Evolutionary conservation across 768 basidiomycete species (phyloP).

Genomic region (Rhodosporidiobolus odoratus): DNA sequence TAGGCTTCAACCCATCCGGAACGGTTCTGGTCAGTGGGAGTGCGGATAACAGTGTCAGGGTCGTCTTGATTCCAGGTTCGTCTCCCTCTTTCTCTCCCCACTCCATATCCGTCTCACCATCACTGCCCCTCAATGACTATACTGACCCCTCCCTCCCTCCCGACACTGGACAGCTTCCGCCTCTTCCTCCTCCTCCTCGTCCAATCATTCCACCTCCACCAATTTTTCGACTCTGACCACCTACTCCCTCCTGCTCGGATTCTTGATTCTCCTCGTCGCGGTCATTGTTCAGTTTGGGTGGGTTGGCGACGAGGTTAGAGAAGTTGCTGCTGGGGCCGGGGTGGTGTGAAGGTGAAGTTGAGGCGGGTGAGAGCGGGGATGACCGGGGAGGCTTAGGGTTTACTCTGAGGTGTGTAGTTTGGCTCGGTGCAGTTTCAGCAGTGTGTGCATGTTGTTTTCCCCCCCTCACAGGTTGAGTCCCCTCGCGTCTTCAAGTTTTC

Average conservation of each 20-base stretch:
- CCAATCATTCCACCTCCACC: too few relatives aligned
- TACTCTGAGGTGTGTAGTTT: too few relatives aligned
- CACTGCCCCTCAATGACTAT: background rate
- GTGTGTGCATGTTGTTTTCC: too few relatives aligned
- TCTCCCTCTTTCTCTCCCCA: background rate
- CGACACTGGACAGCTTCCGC: background rate
- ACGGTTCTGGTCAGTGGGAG: constrained; percentile 80
- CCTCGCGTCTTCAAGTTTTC: too few relatives aligned
- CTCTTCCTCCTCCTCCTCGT: background rate
- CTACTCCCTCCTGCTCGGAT: constrained; percentile 8
- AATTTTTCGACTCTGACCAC: constrained; percentile 5
- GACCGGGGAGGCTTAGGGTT: background rate
- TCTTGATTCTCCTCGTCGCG: constrained; percentile 12
- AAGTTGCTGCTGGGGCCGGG: background rate
- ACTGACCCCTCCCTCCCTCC: background rate
- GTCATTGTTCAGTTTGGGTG: constrained; percentile 6
- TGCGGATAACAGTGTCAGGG: constrained; percentile 78
- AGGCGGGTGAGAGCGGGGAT: background rate
- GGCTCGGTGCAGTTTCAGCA: too few relatives aligned
- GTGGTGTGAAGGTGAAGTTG: background rate
- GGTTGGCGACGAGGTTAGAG: background rate
- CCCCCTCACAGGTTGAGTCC: too few relatives aligned
- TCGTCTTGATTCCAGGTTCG: constrained; percentile 61
- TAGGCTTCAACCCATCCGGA: constrained; percentile 79
- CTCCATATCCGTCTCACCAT: background rate